Base-by-base conservation (phyloP, 2,329 filamentous ascomycete genomes). In the Neofusicoccum parvum region DNA sequence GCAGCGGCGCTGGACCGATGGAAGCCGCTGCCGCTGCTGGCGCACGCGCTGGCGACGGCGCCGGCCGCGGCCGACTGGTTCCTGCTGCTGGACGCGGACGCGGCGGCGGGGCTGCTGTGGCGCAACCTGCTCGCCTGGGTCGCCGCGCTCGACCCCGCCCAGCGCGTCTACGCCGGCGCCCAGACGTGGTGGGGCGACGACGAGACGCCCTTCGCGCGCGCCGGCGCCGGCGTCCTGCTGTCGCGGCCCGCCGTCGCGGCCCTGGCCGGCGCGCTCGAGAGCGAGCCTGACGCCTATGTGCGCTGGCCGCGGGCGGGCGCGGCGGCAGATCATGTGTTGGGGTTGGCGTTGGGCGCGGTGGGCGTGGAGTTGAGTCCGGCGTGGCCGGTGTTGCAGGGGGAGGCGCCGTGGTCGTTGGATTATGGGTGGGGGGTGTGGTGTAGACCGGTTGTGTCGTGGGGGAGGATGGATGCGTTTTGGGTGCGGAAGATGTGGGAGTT, bases 161-260 rank as follows among this genome's bases (percentile, higher is more conserved):
- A 78, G 65, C 72, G 74, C 1, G 75, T 79, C 67, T 82, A 81
- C 67, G 75, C 79, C n/a, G 80, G 80, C 65, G 77, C 76, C 66
- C 79, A 79, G 56, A 74, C 78, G 27, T 32, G 27, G 43, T 77
- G 75, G 71, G 80, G 82, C 39, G 39, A n/a, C 3, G 6, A 15
- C 14, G 78, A 81, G 5, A 76, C 27, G 5, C 5, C 83, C n/a
- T 86, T 86, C 70, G 83, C 80, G 0, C 81, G 86, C 65, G 84
- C 83, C 12, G 85, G 85, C 0, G 82, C 79, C 5, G 84, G 84
- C 4, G 83, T 86, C 68, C 74, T 83, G 36, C 69, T 87, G 32
- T 87, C 85, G 5, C 75, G 76, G 37, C 72, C 77, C 0, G 80
- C 81, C 1, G 73, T 81, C 67, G 69, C 71, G n/a, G 76, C 73